Percentiles rank a stretch among this genome's conserved stretches.
These are phyloP conservation scores for Suhomyces atakaporum DNA, from an alignment of 1,139 yeast species.

Conservation along the genomic window DNA sequence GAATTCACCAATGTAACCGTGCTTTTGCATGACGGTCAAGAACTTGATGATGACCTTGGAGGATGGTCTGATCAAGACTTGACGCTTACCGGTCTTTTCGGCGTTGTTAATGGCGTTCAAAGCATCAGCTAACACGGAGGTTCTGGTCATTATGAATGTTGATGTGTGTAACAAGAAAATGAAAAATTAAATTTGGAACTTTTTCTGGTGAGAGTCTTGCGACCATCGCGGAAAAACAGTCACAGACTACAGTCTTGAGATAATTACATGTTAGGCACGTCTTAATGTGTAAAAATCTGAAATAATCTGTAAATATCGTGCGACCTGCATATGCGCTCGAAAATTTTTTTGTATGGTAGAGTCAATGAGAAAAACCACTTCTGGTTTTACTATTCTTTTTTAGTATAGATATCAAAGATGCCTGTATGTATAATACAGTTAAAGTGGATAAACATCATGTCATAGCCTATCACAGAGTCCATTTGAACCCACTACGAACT, in stretches of 20 bases:
- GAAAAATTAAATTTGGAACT: conserved; percentile 9
- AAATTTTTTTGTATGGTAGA: conserved; percentile 13
- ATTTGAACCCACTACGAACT: background rate
- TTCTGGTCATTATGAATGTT: conserved; percentile 78
- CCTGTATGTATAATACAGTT: conserved; percentile 26
- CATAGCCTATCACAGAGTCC: background rate
- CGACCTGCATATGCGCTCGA: conserved; percentile 7
- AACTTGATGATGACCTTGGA: conserved; percentile 98
- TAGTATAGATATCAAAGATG: conserved; percentile 24
- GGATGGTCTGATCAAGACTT: conserved; percentile 97
- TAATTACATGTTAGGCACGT: background rate
- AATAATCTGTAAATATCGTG: background rate
- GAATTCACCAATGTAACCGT: conserved; percentile 97
- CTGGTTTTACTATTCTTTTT: conserved; percentile 11
- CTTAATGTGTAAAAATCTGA: background rate
- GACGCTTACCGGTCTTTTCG: conserved; percentile 99
- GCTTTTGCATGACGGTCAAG: conserved; percentile 96
- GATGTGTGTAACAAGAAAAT: conserved; percentile 8
- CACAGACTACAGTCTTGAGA: conserved; percentile 11
- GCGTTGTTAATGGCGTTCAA: conserved; percentile 98
- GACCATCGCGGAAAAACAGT: conserved; percentile 13
- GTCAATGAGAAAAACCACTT: conserved; percentile 1
- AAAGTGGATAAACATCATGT: background rate
- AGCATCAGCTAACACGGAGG: conserved; percentile 99
- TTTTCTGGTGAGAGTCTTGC: no score